Evolutionary conservation across 345 rosid genomes (phyloP).

Genomic region (Rhizophora mangle): DNA sequence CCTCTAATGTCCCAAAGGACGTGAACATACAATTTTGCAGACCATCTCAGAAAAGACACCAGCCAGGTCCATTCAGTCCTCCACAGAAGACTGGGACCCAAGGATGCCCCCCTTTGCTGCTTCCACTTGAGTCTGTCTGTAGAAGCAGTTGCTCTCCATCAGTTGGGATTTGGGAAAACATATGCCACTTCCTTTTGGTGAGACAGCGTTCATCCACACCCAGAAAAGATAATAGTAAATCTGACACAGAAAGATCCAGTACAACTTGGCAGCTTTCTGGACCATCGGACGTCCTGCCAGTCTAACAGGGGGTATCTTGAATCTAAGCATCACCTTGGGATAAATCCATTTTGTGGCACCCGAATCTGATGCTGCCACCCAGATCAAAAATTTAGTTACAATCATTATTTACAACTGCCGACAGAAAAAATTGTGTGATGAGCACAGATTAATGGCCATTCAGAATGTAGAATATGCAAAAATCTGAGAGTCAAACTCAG

Average conservation of each 20-base stretch:
- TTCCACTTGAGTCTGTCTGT: background rate
- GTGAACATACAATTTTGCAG: no score
- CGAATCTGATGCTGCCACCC: slow-evolving; percentile 15
- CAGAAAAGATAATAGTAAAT: background rate
- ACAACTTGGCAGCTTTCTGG: background rate
- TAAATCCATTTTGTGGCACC: background rate
- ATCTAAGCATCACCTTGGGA: background rate
- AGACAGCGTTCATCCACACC: background rate
- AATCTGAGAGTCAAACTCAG: no score
- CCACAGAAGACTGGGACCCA: no score
- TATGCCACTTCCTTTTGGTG: background rate
- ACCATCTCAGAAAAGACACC: no score
- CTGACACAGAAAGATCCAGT: background rate
- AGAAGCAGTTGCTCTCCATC: background rate
- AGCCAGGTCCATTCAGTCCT: background rate
- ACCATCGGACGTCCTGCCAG: no score
- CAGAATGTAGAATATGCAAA: background rate
- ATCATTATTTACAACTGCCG: background rate
- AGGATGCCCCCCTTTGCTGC: background rate
- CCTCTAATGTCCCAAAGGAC: background rate
- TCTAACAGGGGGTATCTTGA: background rate
- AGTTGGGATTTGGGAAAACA: background rate
- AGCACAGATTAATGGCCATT: background rate
- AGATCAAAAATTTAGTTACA: background rate
- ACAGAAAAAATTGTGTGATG: background rate